Evolutionary conservation across 116 monocot species (phyloP), one percentile per base, ranked within the genome.

Genomic region (Iris pallida): DNA sequence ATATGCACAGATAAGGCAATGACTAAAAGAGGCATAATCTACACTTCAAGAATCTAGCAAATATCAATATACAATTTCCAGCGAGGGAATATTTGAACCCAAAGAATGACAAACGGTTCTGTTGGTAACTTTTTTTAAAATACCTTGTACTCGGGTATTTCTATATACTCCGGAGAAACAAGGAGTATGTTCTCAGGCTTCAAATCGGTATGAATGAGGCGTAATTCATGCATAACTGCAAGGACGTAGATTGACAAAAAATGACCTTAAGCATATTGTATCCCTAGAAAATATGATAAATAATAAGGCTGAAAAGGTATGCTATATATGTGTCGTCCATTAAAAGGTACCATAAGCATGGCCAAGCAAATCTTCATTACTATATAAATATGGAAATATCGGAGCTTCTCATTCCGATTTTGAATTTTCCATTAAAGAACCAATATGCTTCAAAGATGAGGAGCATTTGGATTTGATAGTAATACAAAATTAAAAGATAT

Each of bases 131-230:
- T 51, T 51, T 51, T 16, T 20, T 40, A 57, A 43, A 68, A 68
- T 77, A 92, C 92, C 79, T 89, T 86, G 68, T 70, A 71, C 42
- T 89, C 86, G 20, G 93, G 89, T 68, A 89, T 84, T 78, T 84
- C 82, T 47, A 90, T 76, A 67, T 67, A 84, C 69, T 94, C 90
- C 18, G 80, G 53, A 59, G 93, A 90, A 73, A 90, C 85, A 64
- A 94, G 77, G 53, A 94, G 84, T 71, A 94, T 70, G 61, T 90
- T 94, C 82, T 94, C 93, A 76, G 93, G 90, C 86, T 94, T 94
- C 76, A 94, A 81, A 84, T 94, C 93, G 61, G 87, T 94, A 71
- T 90, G 90, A 74, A 94, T 90, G 68, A 94, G 86, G 72, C 65
- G 70, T 76, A 94, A 65, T 54, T 87, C 82, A 84, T 94, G 93